Evolutionary conservation across 257 asterid genomes (phyloP).

Genomic region (Gynochthodes officinalis): DNA sequence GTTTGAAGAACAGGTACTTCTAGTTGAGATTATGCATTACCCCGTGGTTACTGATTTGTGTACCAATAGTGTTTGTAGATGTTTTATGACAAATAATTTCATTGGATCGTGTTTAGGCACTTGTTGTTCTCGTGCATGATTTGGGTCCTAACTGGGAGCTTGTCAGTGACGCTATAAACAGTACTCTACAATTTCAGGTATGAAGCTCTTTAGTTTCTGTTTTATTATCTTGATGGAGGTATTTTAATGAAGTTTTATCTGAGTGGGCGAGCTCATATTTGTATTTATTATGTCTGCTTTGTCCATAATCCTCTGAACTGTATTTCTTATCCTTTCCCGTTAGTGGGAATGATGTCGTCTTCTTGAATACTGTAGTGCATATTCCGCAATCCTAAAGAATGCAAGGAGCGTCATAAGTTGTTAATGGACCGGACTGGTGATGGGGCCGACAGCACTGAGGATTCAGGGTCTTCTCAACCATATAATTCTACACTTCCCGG

Average conservation of each 20-base stretch:
- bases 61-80: neutral
- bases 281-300: neutral
- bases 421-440: slow-evolving; percentile 79
- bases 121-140: slow-evolving; percentile 94
- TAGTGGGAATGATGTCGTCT: neutral
- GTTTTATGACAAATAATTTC: neutral
- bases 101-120: slow-evolving; percentile 55
- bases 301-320: neutral
- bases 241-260: neutral
- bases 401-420: slow-evolving; percentile 82
- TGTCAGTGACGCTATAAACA: slow-evolving; percentile 89
- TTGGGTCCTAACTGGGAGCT: slow-evolving; percentile 99
- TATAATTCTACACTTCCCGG: slow-evolving; percentile 93
- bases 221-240: slow-evolving; percentile 2
- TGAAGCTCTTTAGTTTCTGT: slow-evolving; percentile 10
- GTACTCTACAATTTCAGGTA: slow-evolving; percentile 90
- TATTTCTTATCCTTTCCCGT: neutral
- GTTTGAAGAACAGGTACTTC: slow-evolving; percentile 86
- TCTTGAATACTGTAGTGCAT: slow-evolving; percentile 43
- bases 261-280: neutral
- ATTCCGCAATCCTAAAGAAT: slow-evolving; percentile 88
- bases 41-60: neutral
- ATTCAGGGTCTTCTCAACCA: slow-evolving; percentile 94
- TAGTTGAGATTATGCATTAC: neutral
- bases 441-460: slow-evolving; percentile 97